Conservation (phyloP, 2,329 filamentous ascomycete species). For the Penicillium polonicum region DNA sequence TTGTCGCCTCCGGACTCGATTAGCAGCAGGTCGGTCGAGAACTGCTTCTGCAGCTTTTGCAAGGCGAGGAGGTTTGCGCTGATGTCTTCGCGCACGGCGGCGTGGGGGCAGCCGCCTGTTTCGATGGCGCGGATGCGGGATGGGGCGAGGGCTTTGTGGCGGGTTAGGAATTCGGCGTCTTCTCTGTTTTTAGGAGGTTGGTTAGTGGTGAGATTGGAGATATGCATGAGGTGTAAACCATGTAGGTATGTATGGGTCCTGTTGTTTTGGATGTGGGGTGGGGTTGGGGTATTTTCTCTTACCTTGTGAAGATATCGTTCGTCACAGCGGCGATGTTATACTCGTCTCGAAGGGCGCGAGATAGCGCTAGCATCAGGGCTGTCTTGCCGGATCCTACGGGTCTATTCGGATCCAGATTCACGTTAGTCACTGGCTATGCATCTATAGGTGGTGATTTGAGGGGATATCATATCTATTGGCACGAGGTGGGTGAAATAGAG, state of each 20-base stretch:
- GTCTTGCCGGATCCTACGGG: slow-evolving; percentile 98
- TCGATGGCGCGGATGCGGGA: slow-evolving; percentile 91
- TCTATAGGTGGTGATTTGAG: neutral
- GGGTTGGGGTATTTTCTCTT: slow-evolving; percentile 2
- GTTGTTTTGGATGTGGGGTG: neutral
- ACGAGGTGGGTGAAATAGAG: neutral
- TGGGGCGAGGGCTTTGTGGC: slow-evolving; percentile 77
- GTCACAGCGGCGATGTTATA: slow-evolving; percentile 94
- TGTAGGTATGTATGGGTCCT: neutral
- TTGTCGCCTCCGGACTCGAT: slow-evolving; percentile 98
- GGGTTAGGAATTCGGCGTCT: slow-evolving; percentile 95
- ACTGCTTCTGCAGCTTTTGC: slow-evolving; percentile 79
- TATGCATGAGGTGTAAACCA: neutral
- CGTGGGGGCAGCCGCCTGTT: slow-evolving; percentile 95
- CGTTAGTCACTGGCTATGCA: neutral
- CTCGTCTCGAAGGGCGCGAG: slow-evolving; percentile 72
- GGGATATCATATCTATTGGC: neutral
- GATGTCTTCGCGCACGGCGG: slow-evolving; percentile 96
- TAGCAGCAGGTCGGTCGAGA: slow-evolving; percentile 77
- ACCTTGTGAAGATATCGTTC: slow-evolving; percentile 95
- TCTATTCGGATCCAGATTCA: slow-evolving; percentile 46
- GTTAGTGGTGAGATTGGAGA: neutral
- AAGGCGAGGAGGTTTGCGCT: slow-evolving; percentile 88
- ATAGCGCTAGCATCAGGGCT: slow-evolving; percentile 91
- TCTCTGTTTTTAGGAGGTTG: slow-evolving; percentile 54